Conservation (phyloP, 179 eudicot genomes). For the Beta lomatogona region DNA sequence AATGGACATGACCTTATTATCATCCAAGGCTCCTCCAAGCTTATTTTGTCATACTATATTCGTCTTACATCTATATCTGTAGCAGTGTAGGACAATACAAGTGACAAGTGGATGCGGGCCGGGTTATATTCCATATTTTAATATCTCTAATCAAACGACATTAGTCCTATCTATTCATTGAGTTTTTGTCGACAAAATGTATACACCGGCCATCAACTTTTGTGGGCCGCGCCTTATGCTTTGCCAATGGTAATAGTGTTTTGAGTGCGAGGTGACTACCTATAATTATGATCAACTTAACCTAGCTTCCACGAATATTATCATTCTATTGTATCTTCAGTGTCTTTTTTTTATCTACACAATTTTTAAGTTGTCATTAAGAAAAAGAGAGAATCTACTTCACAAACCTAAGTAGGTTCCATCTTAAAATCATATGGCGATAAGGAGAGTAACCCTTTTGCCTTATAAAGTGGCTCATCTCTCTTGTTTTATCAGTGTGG, state of each 20-base stretch:
- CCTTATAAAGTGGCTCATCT: no score
- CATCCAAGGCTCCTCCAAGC: neutral
- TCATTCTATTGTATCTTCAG: no score
- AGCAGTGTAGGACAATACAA: neutral
- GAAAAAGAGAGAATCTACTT: no score
- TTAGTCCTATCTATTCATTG: constrained; percentile 14
- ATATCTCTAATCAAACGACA: neutral
- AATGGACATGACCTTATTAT: neutral
- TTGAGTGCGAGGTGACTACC: neutral
- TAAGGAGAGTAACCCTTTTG: no score
- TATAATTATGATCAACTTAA: no score
- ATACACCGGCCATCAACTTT: constrained; percentile 11
- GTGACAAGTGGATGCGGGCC: neutral
- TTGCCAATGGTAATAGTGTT: neutral
- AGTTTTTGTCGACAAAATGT: constrained; percentile 11
- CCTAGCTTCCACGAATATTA: no score
- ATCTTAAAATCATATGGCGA: no score
- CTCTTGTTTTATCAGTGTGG: no score
- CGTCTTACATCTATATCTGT: neutral
- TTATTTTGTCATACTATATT: neutral
- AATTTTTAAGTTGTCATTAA: no score
- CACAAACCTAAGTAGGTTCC: no score
- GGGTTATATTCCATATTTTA: neutral
- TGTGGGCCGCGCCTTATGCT: neutral
- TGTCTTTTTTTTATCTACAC: no score